Evolutionary conservation across 2,329 filamentous ascomycete genomes (phyloP).

Genomic region (Stachybotrys elegans): DNA sequence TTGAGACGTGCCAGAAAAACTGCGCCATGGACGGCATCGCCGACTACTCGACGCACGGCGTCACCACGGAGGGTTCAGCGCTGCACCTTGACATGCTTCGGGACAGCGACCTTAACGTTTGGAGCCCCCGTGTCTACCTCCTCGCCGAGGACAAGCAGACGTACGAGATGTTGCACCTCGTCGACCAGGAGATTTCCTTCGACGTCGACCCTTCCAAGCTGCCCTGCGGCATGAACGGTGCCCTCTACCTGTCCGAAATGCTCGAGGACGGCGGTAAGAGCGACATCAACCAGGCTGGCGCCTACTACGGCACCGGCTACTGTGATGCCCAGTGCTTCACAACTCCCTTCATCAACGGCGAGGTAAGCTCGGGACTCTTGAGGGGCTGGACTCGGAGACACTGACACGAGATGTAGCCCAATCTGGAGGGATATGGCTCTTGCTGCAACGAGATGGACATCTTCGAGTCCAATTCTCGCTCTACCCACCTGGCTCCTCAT

Average conservation of each 20-base stretch:
- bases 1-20: slow-evolving; percentile 45
- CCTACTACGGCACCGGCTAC: slow-evolving; percentile 58
- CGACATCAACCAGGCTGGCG: slow-evolving; percentile 50
- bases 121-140: slow-evolving; percentile 51
- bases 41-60: slow-evolving; percentile 36
- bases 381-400: slow-evolving; percentile 6
- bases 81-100: slow-evolving; percentile 24
- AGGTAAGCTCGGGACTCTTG: slow-evolving; percentile 23
- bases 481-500: slow-evolving; percentile 43
- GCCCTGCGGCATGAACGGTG: slow-evolving; percentile 63
- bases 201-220: slow-evolving; percentile 61
- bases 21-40: slow-evolving; percentile 46
- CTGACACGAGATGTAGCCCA: slow-evolving; percentile 12
- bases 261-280: slow-evolving; percentile 55
- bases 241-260: slow-evolving; percentile 55
- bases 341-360: slow-evolving; percentile 43
- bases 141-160: slow-evolving; percentile 46
- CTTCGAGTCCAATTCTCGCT: slow-evolving; percentile 46
- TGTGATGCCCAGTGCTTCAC: slow-evolving; percentile 57
- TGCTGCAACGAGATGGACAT: slow-evolving; percentile 54
- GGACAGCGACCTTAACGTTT: slow-evolving; percentile 13
- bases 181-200: slow-evolving; percentile 59
- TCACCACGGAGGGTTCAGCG: slow-evolving; percentile 23
- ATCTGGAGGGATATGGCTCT: slow-evolving; percentile 35
- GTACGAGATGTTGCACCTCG: slow-evolving; percentile 57